Base-by-base conservation (phyloP, 108 stramenopile species). In the Skeletonema potamos region DNA sequence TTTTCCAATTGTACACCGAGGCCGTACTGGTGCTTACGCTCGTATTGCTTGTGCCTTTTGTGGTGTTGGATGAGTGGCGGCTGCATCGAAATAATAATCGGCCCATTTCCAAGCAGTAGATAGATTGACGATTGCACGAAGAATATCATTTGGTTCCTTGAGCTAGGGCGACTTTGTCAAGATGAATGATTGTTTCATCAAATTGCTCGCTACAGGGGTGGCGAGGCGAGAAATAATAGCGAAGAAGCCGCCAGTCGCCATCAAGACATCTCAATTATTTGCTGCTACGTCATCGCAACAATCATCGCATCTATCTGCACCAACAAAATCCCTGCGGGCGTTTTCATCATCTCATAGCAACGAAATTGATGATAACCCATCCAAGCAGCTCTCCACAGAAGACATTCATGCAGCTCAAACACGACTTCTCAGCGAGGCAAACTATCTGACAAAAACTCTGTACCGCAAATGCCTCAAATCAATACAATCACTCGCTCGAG, bases 381-480 rank as follows among this genome's bases (percentile, higher is more conserved):
- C 24, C 62, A 30, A 6, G 33, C 12, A 7, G 62, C 36, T 29
- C 27, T n/a, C 39, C 62, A 36, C 4, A 72, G 18, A 0, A 44
- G 41, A 18, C 29, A 51, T 7, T 6, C 30, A 17, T 64, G 55
- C 17, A 48, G 30, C 27, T 29, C 80, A 81, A 70, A n/a, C 28
- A 2, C 27, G 57, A 24, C 61, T 92, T 4, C 58, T 84, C 37
- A 48, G 82, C 4, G 89, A 95, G 65, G 91, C 93, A n/a, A 66
- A 75, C 4, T 65, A 56, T 28, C 54, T 92, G 44, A 91, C 91
- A 2, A 77, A 74, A 48, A 70, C 85, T 8, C 75, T 95, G 6
- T 95, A 91, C 61, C 78, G 91, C 34, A 54, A 63, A 48, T 95
- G 93, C 62, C 29, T 92, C 9, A 74, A 80, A 66, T 92, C 88